phyloP scores from a whole-genome alignment of 768 basidiomycete species.

The Candolleomyces aberdarensis region DNA sequence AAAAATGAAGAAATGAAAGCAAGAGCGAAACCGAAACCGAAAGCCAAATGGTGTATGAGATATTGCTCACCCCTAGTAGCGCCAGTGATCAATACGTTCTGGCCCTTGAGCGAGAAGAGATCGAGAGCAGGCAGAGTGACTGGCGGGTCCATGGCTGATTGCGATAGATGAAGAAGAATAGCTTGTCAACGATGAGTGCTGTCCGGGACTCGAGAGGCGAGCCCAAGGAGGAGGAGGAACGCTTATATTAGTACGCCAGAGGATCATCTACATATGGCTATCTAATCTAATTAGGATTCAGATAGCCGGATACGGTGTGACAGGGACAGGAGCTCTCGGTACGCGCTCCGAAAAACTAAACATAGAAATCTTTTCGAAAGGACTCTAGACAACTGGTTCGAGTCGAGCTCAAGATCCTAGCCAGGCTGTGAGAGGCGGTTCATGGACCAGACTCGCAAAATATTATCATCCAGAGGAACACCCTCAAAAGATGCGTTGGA shows the following conservation, averaged over 20 bases:
- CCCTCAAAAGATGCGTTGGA: too few species aligned
- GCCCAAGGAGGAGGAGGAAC: constrained; percentile 10
- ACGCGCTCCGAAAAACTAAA: neutral
- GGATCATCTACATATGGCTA: neutral
- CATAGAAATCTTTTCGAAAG: too few species aligned
- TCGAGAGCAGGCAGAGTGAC: constrained; percentile 45
- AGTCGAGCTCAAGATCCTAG: too few species aligned
- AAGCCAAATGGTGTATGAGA: neutral
- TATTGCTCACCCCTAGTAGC: constrained; percentile 60
- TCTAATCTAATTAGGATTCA: constrained; percentile 6
- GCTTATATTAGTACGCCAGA: constrained; percentile 3
- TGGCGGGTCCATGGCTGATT: constrained; percentile 48
- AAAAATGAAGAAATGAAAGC: neutral
- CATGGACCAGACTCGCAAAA: too few species aligned
- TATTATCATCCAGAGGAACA: too few species aligned
- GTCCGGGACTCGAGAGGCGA: neutral
- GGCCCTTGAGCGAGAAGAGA: constrained; percentile 66
- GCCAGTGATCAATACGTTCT: constrained; percentile 78
- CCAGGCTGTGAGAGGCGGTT: too few species aligned
- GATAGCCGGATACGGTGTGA: neutral
- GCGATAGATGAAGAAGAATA: neutral
- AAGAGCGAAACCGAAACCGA: neutral
- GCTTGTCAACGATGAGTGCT: too few species aligned
- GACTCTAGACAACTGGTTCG: too few species aligned
- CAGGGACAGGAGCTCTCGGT: neutral